Conservation (phyloP, 176 grass and related monocot species). For the Aegilops longissima region DNA sequence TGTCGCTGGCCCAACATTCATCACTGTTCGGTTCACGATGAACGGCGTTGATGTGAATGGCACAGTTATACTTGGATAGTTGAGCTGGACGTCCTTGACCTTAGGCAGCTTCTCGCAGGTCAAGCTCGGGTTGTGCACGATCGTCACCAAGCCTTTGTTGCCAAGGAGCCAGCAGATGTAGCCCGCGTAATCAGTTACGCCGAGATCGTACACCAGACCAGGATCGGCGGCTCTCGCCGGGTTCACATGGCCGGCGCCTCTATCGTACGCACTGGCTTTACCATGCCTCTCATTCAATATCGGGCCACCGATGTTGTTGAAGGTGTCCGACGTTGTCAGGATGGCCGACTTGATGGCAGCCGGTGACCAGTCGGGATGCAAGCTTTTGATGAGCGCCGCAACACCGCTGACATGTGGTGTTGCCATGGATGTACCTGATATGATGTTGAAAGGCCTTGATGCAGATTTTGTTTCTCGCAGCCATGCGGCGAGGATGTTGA, state of each 20-base stretch:
- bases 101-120: conserved; percentile 8
- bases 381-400: conserved; percentile 44
- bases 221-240: conserved; percentile 27
- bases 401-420: conserved; percentile 50
- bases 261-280: neutral
- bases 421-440: conserved; percentile 57
- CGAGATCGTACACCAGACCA: conserved; percentile 46
- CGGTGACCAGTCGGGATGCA: conserved; percentile 34
- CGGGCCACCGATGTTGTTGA: neutral
- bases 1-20: conserved; percentile 3
- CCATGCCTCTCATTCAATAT: conserved; percentile 27
- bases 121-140: neutral
- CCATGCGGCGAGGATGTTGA: conserved; percentile 54
- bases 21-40: conserved; percentile 38
- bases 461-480: neutral
- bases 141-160: neutral
- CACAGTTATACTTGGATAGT: conserved; percentile 41
- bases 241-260: conserved; percentile 53
- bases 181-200: conserved; percentile 15
- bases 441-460: conserved; percentile 12
- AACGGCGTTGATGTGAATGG: neutral
- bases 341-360: conserved; percentile 51
- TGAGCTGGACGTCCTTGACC: neutral
- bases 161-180: conserved; percentile 34
- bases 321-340: conserved; percentile 38